phyloP scores from a whole-genome alignment of 371 early-diverging fungal species.

The Nematocida ironsii region DNA sequence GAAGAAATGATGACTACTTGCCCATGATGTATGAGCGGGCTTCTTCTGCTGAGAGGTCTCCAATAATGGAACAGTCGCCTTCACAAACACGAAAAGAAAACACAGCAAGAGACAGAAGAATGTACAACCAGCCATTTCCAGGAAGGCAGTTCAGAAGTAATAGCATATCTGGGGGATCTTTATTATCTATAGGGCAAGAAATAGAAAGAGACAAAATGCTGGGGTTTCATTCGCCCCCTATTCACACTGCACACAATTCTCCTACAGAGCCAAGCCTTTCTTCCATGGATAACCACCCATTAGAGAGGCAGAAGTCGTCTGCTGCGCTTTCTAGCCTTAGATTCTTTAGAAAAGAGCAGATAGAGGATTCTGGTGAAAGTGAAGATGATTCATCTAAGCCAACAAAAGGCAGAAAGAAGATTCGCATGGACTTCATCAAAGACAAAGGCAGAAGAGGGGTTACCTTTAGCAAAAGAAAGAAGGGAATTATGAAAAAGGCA shows the following conservation, averaged over 20 bases:
- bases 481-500: constrained; percentile 97
- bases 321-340: constrained; percentile 33
- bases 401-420: constrained; percentile 75
- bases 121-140: constrained; percentile 31
- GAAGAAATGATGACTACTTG: not conserved
- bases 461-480: constrained; percentile 93
- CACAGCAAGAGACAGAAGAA: constrained; percentile 16
- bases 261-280: not conserved
- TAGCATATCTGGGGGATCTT: constrained; percentile 36
- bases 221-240: not conserved
- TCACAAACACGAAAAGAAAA: constrained; percentile 11
- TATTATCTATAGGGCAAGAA: constrained; percentile 38
- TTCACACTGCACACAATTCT: not conserved
- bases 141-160: constrained; percentile 49
- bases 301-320: not conserved
- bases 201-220: constrained; percentile 44
- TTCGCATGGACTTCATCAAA: constrained; percentile 90
- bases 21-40: not conserved
- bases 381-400: constrained; percentile 12
- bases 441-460: constrained; percentile 88
- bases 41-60: constrained; percentile 12
- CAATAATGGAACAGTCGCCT: not conserved
- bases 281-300: not conserved
- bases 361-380: constrained; percentile 50
- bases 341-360: constrained; percentile 46